Percentiles rank a stretch among this genome's conserved stretches.
These are phyloP conservation scores for Viscum album DNA, from an alignment of 177 flowering plant genomes.

Conservation along the genomic window DNA sequence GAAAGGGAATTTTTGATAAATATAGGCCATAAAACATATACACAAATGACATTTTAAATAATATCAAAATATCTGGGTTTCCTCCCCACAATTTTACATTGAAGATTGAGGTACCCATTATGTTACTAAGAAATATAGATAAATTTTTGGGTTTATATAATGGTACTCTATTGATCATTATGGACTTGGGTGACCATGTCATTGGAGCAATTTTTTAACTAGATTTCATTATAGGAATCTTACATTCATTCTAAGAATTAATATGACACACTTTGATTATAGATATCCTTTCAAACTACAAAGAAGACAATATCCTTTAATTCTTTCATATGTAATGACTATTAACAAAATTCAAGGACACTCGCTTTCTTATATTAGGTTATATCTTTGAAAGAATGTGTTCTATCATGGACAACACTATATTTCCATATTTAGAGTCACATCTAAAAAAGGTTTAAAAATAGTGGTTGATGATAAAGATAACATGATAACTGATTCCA, in stretches of 20 bases:
- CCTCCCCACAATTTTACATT: not conserved
- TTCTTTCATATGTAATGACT: not conserved
- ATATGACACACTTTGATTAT: not conserved
- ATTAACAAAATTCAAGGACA: conserved; percentile 15
- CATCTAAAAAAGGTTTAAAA: not conserved
- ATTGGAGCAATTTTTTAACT: not conserved
- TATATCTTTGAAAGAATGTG: not conserved
- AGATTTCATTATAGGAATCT: not conserved
- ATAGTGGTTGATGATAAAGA: no score
- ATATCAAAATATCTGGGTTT: not conserved
- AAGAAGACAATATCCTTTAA: not conserved
- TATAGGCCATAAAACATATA: no score
- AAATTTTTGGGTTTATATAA: conserved; percentile 1
- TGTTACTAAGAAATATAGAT: conserved; percentile 4
- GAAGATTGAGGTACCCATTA: conserved; percentile 6
- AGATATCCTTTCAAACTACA: not conserved
- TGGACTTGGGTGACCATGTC: not conserved
- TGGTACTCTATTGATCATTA: conserved; percentile 8
- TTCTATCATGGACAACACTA: conserved; percentile 14
- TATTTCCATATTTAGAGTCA: conserved; percentile 5
- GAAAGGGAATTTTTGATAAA: no score
- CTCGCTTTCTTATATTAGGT: not conserved
- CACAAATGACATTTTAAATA: not conserved
- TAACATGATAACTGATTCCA: no score
- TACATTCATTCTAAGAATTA: not conserved